phyloP scores from a whole-genome alignment of 2,329 filamentous ascomycete genomes.

The Colletotrichum lupini region DNA sequence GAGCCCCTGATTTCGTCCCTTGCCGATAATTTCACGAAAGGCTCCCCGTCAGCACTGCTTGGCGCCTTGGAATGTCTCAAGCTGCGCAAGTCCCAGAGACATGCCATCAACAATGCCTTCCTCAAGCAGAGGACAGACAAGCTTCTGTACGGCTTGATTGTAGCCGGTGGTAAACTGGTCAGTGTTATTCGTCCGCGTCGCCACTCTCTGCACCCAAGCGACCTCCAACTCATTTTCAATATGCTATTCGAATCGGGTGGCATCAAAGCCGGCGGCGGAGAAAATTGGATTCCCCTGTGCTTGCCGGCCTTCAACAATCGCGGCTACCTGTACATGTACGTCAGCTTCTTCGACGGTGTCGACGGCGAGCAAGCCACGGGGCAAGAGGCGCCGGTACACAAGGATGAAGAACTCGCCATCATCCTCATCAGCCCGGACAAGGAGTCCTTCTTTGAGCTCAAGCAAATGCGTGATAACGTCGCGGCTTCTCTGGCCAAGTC shows the following conservation, averaged over 20 bases:
- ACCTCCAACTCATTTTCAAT: conserved; percentile 97
- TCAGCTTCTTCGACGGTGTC: conserved; percentile 85
- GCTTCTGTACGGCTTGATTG: conserved; percentile 91
- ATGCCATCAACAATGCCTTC: conserved; percentile 87
- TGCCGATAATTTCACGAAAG: conserved; percentile 92
- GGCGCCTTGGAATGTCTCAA: conserved; percentile 94
- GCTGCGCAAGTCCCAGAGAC: conserved; percentile 87
- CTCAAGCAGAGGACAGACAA: conserved; percentile 81
- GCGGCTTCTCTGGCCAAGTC: conserved; percentile 79
- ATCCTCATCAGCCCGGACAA: conserved; percentile 93
- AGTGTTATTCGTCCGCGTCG: conserved; percentile 95
- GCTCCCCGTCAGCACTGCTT: conserved; percentile 88
- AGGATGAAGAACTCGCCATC: conserved; percentile 86
- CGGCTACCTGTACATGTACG: conserved; percentile 98
- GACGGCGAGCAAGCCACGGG: conserved; percentile 52
- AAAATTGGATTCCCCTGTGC: conserved; percentile 97
- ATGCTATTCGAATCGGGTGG: conserved; percentile 98
- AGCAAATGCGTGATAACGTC: conserved; percentile 75
- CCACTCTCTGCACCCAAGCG: conserved; percentile 94
- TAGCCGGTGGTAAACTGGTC: conserved; percentile 91
- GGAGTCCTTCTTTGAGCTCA: conserved; percentile 91
- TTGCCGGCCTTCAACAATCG: conserved; percentile 97
- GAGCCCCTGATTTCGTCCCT: conserved; percentile 91
- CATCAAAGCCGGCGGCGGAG: conserved; percentile 88
- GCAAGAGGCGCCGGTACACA: conserved; percentile 64